Evolutionary conservation across 345 rosid species (phyloP).

Genomic region (Citrus australasica): DNA sequence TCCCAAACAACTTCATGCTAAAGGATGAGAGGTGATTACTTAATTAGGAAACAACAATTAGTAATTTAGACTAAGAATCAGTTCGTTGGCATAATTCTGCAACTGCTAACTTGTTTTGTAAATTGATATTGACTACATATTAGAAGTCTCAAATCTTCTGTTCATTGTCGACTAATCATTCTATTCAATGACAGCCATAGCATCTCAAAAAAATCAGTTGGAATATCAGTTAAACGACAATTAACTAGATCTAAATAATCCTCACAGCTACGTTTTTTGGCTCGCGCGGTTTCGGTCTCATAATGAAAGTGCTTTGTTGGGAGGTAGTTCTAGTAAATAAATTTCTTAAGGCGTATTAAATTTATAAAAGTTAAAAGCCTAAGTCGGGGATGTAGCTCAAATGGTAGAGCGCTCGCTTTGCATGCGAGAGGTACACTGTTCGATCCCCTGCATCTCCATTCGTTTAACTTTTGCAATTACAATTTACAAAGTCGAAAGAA

Average conservation of each 20-base stretch:
- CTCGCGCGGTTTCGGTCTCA: too few species aligned
- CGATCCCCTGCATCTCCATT: not conserved
- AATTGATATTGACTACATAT: too few species aligned
- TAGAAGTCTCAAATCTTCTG: too few species aligned
- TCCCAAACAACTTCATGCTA: not conserved
- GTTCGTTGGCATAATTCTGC: not conserved
- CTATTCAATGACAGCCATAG: too few species aligned
- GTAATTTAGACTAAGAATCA: not conserved
- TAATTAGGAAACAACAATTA: not conserved
- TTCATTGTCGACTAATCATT: not conserved
- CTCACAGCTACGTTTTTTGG: too few species aligned
- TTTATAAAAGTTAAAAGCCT: rapidly evolving
- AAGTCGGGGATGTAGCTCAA: not conserved
- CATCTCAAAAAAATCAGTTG: not conserved
- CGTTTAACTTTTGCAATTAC: too few species aligned
- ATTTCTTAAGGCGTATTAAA: too few species aligned
- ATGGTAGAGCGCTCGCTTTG: not conserved
- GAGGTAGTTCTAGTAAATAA: rapidly evolving
- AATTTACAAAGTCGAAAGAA: not conserved
- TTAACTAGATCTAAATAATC: not conserved
- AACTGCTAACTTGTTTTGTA: too few species aligned
- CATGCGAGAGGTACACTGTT: not conserved
- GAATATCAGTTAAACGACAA: not conserved
- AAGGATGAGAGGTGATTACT: not conserved
- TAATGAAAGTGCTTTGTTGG: rapidly evolving